Evolutionary conservation across 2,329 filamentous ascomycete genomes (phyloP).

Genomic region (Talaromyces sp.): DNA sequence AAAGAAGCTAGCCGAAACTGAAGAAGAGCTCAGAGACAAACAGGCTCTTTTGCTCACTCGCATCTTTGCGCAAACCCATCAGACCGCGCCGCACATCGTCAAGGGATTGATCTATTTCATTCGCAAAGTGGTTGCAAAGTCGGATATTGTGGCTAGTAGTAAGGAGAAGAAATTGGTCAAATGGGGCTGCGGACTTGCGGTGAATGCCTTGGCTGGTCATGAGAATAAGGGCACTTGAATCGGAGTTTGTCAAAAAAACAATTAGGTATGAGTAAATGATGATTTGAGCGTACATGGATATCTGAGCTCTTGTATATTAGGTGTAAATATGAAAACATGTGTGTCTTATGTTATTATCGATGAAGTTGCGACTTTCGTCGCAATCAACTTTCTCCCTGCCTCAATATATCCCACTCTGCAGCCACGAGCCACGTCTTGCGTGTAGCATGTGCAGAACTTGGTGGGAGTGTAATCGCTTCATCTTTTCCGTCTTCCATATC

Average conservation of each 20-base stretch:
- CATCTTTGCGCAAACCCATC: conserved; percentile 62
- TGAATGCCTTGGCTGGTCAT: conserved; percentile 33
- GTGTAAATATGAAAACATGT: not conserved
- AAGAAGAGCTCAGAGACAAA: conserved; percentile 18
- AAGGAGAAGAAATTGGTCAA: conserved; percentile 52
- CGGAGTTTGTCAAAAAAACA: not conserved
- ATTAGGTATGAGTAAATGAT: not conserved
- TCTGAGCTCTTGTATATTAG: not conserved
- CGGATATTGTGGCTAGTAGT: conserved; percentile 51
- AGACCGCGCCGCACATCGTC: conserved; percentile 61
- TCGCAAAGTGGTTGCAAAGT: conserved; percentile 67
- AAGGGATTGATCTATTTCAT: conserved; percentile 77
- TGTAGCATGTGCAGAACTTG: not conserved
- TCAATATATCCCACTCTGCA: conserved; percentile 39
- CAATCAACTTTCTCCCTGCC: not conserved
- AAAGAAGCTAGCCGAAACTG: conserved; percentile 16
- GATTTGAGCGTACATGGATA: not conserved
- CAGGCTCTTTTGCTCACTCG: conserved; percentile 51
- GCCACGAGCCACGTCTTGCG: conserved; percentile 34
- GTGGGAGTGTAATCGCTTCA: not conserved
- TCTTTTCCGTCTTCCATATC: not conserved
- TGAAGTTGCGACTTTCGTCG: not conserved
- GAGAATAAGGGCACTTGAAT: not conserved
- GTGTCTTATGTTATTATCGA: not conserved
- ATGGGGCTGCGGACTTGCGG: conserved; percentile 42